These are phyloP conservation scores for Cicer pinnatifidum DNA, from an alignment of 306 rosid genomes.

Conservation along the genomic window DNA sequence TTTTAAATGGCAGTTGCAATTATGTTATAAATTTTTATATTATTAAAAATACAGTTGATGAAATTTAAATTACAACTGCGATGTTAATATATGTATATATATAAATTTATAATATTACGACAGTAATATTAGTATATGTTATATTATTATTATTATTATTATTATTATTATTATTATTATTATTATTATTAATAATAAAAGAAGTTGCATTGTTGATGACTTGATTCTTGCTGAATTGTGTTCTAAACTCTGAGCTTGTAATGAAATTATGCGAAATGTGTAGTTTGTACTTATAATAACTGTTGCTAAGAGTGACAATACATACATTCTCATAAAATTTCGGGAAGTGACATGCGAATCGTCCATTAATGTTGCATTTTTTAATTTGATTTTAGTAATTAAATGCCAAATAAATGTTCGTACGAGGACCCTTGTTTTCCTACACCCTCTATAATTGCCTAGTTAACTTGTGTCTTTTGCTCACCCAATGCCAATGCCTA, in stretches of 20 bases:
- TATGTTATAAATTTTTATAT: too few species aligned
- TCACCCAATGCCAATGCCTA: not conserved
- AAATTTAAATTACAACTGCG: too few species aligned
- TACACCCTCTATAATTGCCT: slow-evolving; percentile 9
- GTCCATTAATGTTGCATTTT: slow-evolving; percentile 22
- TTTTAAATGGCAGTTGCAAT: too few species aligned
- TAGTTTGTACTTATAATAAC: slow-evolving; percentile 19
- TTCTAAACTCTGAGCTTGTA: slow-evolving; percentile 23
- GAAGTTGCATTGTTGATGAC: not conserved
- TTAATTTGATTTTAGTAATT: slow-evolving; percentile 30
- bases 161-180: too few species aligned
- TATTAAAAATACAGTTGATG: too few species aligned
- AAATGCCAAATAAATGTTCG: slow-evolving; percentile 41
- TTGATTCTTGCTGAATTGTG: not conserved
- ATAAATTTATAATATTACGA: too few species aligned
- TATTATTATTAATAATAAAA: too few species aligned
- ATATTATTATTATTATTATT: too few species aligned
- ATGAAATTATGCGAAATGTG: slow-evolving; percentile 10
- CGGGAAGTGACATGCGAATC: slow-evolving; percentile 54
- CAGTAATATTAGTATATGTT: too few species aligned
- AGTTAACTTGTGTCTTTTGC: not conserved
- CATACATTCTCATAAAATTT: slow-evolving; percentile 45
- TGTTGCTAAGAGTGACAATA: slow-evolving; percentile 50
- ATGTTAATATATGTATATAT: too few species aligned
- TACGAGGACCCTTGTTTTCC: slow-evolving; percentile 35